Conservation (phyloP, 805 yeast genomes). For the Candida bentonensis region DNA sequence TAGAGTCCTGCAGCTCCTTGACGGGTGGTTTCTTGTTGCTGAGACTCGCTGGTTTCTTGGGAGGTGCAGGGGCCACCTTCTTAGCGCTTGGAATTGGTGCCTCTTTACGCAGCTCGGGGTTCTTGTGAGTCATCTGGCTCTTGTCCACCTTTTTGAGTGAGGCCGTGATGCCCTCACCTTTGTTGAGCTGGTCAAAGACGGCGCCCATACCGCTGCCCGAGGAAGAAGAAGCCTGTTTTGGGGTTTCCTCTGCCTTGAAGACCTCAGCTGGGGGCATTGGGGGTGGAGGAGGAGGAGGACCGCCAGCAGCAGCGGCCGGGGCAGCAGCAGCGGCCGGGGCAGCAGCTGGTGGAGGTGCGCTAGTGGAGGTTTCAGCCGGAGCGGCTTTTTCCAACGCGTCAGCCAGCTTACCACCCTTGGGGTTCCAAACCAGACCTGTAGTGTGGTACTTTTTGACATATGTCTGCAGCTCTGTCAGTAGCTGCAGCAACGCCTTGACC, state of each 20-base stretch:
- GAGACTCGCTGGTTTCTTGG: conserved; percentile 59
- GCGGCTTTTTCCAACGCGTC: conserved; percentile 28
- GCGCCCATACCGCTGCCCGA: conserved; percentile 56
- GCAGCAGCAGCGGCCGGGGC: conserved; percentile 27
- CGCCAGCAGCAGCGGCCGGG: conserved; percentile 21
- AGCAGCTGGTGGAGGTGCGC: conserved; percentile 17
- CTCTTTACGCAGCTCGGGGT: conserved; percentile 59
- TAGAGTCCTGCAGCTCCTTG: conserved; percentile 68
- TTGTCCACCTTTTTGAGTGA: conserved; percentile 85
- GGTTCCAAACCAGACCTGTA: conserved; percentile 75
- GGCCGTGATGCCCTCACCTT: conserved; percentile 74
- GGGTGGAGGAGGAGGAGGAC: conserved; percentile 69
- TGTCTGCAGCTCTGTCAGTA: conserved; percentile 55
- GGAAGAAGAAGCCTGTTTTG: conserved; percentile 8
- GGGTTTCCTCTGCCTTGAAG: conserved; percentile 24
- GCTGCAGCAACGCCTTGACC: conserved; percentile 52
- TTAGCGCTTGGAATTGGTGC: conserved; percentile 2
- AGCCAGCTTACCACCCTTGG: conserved; percentile 41
- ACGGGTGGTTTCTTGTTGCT: conserved; percentile 37
- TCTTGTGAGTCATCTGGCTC: conserved; percentile 88
- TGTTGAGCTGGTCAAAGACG: conserved; percentile 78
- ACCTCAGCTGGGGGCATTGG: conserved; percentile 73
- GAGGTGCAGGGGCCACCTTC: conserved; percentile 53
- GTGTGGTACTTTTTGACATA: conserved; percentile 69
- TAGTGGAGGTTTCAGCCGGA: conserved; percentile 14